Evolutionary conservation across 1,284 basidiomycete species (phyloP).

Genomic region (Puccinia triticina): DNA sequence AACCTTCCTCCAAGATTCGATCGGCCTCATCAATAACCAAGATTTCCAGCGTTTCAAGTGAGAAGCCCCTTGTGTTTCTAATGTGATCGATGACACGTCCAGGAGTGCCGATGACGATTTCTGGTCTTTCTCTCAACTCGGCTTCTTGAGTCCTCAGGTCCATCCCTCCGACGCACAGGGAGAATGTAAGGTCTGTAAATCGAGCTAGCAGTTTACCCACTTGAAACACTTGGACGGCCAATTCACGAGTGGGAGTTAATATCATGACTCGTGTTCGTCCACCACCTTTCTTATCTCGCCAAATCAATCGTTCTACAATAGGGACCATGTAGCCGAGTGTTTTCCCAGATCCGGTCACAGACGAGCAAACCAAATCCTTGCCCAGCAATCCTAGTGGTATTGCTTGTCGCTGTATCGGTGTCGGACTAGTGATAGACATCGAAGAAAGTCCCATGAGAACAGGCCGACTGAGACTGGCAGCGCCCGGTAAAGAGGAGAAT

Average conservation of each 20-base stretch:
- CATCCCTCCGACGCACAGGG: constrained; percentile 85
- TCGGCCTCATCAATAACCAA: constrained; percentile 96
- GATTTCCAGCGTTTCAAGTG: constrained; percentile 87
- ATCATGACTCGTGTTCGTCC: constrained; percentile 86
- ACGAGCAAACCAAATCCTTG: constrained; percentile 91
- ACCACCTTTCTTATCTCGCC: constrained; percentile 51
- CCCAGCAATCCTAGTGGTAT: constrained; percentile 90
- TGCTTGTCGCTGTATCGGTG: constrained; percentile 89
- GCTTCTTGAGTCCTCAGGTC: constrained; percentile 88
- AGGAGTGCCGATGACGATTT: constrained; percentile 90
- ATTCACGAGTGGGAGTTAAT: constrained; percentile 87
- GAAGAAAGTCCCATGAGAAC: constrained; percentile 81
- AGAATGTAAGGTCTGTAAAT: constrained; percentile 85
- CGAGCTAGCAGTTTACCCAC: constrained; percentile 81
- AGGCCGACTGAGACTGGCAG: constrained; percentile 77
- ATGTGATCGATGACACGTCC: constrained; percentile 96
- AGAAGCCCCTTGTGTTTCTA: constrained; percentile 91
- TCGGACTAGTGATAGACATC: constrained; percentile 80
- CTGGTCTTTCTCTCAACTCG: constrained; percentile 79
- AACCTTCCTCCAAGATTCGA: constrained; percentile 95
- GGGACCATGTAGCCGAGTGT: constrained; percentile 95
- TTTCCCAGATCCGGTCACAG: constrained; percentile 94
- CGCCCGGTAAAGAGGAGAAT: constrained; percentile 49
- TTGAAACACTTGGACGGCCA: constrained; percentile 91
- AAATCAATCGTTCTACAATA: constrained; percentile 77